phyloP scores from a whole-genome alignment of 768 basidiomycete species.

The Mrakia blollopis region DNA sequence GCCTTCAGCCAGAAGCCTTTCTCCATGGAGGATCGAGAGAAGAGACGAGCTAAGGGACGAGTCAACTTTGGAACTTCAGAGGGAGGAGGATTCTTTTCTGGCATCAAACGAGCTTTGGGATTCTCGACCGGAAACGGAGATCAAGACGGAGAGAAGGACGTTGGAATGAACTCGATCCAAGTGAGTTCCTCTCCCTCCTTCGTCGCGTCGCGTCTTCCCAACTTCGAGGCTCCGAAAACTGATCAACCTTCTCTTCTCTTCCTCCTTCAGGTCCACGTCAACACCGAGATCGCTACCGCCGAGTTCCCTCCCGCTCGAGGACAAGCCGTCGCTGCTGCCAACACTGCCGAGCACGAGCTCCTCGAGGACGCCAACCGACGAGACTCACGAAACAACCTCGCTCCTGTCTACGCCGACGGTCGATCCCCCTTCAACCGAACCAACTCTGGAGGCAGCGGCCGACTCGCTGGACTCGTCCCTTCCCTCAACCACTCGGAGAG shows the following conservation, averaged over 20 bases:
- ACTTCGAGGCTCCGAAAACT: background rate
- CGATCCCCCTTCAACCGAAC: background rate
- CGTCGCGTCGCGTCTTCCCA: background rate
- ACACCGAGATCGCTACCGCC: slow-evolving; percentile 20
- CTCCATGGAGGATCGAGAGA: slow-evolving; percentile 22
- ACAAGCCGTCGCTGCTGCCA: background rate
- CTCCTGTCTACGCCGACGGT: background rate
- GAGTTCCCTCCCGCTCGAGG: background rate
- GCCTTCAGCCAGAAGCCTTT: slow-evolving; percentile 13
- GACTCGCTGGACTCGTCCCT: background rate
- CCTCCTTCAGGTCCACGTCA: slow-evolving; percentile 15
- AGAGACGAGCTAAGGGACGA: slow-evolving; percentile 11
- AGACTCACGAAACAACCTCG: background rate
- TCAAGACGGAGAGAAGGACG: background rate
- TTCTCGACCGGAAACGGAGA: background rate
- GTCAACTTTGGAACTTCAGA: background rate
- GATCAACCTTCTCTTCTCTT: background rate
- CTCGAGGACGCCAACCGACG: background rate
- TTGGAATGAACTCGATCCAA: slow-evolving; percentile 22
- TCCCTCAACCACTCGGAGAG: slow-evolving; percentile 2
- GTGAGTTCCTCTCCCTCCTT: background rate
- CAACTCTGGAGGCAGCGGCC: background rate
- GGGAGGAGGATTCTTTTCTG: background rate
- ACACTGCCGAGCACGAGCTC: background rate
- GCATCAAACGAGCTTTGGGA: background rate